Conservation (phyloP, 345 rosid genomes). For the Camelina sativa region DNA sequence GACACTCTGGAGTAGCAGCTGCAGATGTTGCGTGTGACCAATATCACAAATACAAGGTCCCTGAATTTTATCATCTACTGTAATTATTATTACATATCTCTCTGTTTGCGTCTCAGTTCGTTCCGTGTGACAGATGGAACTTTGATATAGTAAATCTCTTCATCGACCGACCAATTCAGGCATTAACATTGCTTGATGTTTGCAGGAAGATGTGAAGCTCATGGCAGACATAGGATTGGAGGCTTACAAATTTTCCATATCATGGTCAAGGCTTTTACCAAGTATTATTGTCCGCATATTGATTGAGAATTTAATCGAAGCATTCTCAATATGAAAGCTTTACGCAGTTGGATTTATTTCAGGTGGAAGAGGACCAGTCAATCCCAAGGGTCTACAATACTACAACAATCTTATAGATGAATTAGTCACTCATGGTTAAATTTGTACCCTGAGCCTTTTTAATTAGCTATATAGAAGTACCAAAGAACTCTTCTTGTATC, state of each 20-base stretch:
- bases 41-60: slow-evolving; percentile 73
- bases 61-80: not conserved
- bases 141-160: not conserved
- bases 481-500: not conserved
- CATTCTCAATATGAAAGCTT: slow-evolving; percentile 5
- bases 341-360: slow-evolving; percentile 25
- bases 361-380: slow-evolving; percentile 69
- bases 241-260: slow-evolving; percentile 78
- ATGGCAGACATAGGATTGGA: slow-evolving; percentile 67
- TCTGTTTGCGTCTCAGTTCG: not conserved
- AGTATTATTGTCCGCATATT: slow-evolving; percentile 42
- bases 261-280: slow-evolving; percentile 84
- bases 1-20: slow-evolving; percentile 44
- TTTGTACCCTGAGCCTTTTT: not conserved
- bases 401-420: slow-evolving; percentile 66
- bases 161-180: slow-evolving; percentile 2
- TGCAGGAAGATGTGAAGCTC: slow-evolving; percentile 80
- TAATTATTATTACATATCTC: not conserved
- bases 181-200: not conserved
- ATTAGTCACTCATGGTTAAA: slow-evolving; percentile 51
- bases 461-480: not conserved
- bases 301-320: not conserved
- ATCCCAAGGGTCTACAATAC: slow-evolving; percentile 61
- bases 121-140: not conserved
- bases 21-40: slow-evolving; percentile 61